These are phyloP conservation scores for Rhododendron ferrugineum DNA, from an alignment of 148 eudicot species.

Conservation along the genomic window DNA sequence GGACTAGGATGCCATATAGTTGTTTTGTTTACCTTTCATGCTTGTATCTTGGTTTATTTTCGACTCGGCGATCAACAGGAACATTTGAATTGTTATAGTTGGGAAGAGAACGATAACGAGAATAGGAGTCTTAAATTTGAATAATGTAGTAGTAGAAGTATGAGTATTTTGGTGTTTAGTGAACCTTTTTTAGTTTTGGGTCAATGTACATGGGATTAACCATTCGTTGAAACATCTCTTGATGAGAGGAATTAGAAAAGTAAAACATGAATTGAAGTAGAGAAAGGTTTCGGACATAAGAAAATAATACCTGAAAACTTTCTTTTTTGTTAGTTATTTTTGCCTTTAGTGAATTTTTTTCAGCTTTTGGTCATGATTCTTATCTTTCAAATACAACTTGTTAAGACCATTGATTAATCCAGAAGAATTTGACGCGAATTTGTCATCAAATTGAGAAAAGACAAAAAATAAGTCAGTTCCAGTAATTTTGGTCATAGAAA, in stretches of 20 bases:
- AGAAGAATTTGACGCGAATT: too few species aligned
- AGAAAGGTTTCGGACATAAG: background rate
- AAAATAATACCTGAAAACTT: background rate
- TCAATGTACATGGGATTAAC: background rate
- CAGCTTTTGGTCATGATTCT: background rate
- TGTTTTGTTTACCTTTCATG: background rate
- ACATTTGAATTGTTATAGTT: background rate
- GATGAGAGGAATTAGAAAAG: background rate
- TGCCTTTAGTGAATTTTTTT: too few species aligned
- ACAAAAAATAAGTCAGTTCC: background rate
- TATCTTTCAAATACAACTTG: background rate
- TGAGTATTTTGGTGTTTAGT: background rate
- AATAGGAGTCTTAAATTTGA: background rate
- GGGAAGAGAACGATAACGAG: background rate
- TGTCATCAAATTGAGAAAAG: background rate
- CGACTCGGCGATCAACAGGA: background rate
- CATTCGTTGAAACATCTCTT: background rate
- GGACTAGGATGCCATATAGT: background rate
- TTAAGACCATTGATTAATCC: background rate
- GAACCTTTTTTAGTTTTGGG: background rate
- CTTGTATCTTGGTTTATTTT: background rate
- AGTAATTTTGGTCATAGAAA: too few species aligned
- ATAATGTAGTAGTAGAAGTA: background rate
- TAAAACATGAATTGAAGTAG: background rate
- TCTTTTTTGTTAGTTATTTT: background rate